Percentiles rank a stretch among this genome's conserved stretches.
Evolutionary conservation across 208 protist species (phyloP).

Genomic region (Tritrichomonas musculus): DNA sequence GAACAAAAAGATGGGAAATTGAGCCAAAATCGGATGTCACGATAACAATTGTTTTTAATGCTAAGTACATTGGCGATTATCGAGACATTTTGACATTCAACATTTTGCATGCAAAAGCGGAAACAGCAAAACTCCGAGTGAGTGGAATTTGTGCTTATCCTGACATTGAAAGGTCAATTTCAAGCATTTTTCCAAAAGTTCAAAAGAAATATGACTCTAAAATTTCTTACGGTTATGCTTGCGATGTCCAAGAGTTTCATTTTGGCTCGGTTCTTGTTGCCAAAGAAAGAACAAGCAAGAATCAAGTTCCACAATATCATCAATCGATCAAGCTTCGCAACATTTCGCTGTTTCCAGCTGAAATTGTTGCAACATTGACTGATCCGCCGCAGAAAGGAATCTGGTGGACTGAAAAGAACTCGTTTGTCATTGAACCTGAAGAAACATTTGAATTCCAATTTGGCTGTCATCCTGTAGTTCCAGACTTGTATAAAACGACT

Average conservation of each 20-base stretch:
- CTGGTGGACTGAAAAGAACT: neutral
- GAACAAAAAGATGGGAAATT: slow-evolving; percentile 2
- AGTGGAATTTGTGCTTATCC: neutral
- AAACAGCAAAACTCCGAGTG: neutral
- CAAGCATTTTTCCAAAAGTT: neutral
- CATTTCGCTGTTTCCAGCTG: neutral
- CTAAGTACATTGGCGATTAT: neutral
- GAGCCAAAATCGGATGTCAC: neutral
- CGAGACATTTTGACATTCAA: neutral
- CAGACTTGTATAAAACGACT: neutral
- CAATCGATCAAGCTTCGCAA: neutral
- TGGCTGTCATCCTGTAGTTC: neutral
- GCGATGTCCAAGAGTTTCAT: neutral
- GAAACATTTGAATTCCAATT: neutral
- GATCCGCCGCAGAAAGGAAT: neutral
- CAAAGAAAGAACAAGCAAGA: neutral
- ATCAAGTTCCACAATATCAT: neutral
- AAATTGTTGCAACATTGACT: neutral
- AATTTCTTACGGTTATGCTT: neutral
- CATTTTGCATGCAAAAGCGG: neutral
- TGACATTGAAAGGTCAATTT: neutral
- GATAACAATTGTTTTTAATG: neutral
- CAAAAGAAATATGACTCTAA: neutral
- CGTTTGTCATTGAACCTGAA: neutral
- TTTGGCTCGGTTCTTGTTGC: neutral